Evolutionary conservation across 1,284 basidiomycete genomes (phyloP), one percentile per base, ranked within the genome.

Genomic region (Mycena sp.): DNA sequence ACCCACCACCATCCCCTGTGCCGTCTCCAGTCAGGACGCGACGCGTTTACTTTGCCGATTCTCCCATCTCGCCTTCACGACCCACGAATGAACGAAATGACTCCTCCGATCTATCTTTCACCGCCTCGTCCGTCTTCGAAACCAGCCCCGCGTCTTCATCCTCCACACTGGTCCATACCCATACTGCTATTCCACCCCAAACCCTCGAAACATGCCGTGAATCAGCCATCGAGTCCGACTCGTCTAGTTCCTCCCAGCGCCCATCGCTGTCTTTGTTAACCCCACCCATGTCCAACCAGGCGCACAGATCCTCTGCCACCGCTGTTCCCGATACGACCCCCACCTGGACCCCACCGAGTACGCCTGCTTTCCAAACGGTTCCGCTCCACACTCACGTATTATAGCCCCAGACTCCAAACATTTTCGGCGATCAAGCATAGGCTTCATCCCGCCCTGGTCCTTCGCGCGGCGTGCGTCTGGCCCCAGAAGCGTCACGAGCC

Each of bases 201-300:
- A 66, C 64, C 5, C 62, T 67, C 41, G 65, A 64, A 26, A 67
- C 62, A 2, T 67, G 62, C 11, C 65, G 62, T 21, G 65, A 67
- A 52, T 67, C 62, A 25, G 65, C 65, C 30, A 38, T 67, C 6
- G 65, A 67, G 48, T 64, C 65, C 0, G 65, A 67, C 44, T 67
- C 65, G 9, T 64, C 65, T 19, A 64, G 45, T 46, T 58, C 54
- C 16, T 67, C 65, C 19, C 62, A 55, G 5, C 62, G 65, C 32
- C 40, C 58, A 2, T 64, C 65, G 6, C 54, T 64, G 28, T 61
- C 62, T 19, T 32, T 61, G 30, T 44, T 59, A 26, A 45, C 58
- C 28, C 62, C 56, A 1, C 52, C 57, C 40, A 9, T 49, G 23
- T 28, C 44, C 21, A 21, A 29, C 6, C 26, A 57, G 44, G 11